Evolutionary conservation across 139 green algal genomes (phyloP).

Genomic region (Zygnema circumcarinatum): DNA sequence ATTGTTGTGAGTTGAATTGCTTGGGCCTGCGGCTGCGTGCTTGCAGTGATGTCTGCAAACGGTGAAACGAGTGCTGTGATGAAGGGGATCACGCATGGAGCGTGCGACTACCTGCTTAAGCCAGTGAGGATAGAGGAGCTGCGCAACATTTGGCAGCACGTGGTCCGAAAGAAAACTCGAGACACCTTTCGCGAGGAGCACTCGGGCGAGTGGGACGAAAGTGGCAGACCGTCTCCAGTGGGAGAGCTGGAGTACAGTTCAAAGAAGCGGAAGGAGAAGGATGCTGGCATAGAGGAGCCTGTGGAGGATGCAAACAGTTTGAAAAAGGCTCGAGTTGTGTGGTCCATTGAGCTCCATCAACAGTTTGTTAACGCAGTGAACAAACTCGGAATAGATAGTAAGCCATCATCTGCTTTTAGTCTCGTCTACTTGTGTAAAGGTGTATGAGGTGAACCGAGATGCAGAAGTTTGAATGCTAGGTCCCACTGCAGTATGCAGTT

Average conservation of each 20-base stretch:
- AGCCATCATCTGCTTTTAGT: neutral
- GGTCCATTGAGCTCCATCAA: conserved; percentile 94
- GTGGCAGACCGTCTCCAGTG: neutral
- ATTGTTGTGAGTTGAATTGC: too few species aligned
- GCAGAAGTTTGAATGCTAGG: too few species aligned
- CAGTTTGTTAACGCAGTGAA: conserved; percentile 97
- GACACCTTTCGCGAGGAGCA: conserved; percentile 44
- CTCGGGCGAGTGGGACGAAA: conserved; percentile 17
- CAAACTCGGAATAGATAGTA: conserved; percentile 93
- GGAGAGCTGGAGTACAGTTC: neutral
- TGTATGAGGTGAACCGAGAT: too few species aligned
- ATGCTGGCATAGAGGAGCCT: conserved; percentile 26
- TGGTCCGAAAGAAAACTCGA: conserved; percentile 71
- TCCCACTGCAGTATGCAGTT: too few species aligned
- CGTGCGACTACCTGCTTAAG: conserved; percentile 97
- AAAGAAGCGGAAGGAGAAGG: conserved; percentile 41
- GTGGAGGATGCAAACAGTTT: conserved; percentile 46
- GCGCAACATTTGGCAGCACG: conserved; percentile 96
- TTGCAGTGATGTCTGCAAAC: conserved; percentile 94
- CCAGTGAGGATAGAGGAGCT: conserved; percentile 95
- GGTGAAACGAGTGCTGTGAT: conserved; percentile 89
- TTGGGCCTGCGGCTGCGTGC: too few species aligned
- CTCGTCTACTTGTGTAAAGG: too few species aligned
- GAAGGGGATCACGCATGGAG: conserved; percentile 91
- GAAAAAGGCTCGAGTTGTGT: conserved; percentile 95